phyloP scores from a whole-genome alignment of 2,329 filamentous ascomycete genomes.

The Nectriaceae sp. region DNA sequence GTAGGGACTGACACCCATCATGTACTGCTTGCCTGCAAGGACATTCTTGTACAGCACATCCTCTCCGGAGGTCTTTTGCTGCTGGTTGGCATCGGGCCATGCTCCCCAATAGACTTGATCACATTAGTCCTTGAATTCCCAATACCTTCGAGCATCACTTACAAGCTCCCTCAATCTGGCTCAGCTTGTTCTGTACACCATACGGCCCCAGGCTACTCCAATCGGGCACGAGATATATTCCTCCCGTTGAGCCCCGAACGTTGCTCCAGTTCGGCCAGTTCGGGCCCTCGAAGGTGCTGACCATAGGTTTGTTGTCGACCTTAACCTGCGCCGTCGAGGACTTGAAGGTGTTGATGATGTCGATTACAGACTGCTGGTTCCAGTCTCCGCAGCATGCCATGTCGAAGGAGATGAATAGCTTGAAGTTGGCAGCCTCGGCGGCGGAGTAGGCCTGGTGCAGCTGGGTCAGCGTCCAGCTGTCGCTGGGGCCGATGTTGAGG shows the following conservation, averaged over 20 bases:
- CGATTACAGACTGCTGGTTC: constrained; percentile 26
- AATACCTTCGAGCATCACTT: constrained; percentile 4
- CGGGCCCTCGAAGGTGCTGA: constrained; percentile 54
- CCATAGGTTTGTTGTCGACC: constrained; percentile 39
- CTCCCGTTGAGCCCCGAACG: constrained; percentile 38
- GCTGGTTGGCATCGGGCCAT: constrained; percentile 37
- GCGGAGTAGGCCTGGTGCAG: constrained; percentile 32
- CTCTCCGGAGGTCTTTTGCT: constrained; percentile 32
- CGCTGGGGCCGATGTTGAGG: constrained; percentile 40
- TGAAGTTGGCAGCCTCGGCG: constrained; percentile 27
- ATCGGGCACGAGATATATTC: constrained; percentile 47
- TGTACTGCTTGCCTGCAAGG: constrained; percentile 40
- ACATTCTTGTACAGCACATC: constrained; percentile 38
- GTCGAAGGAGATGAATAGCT: constrained; percentile 46
- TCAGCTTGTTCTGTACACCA: constrained; percentile 22
- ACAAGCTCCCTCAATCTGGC: constrained; percentile 25
- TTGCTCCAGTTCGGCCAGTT: constrained; percentile 44
- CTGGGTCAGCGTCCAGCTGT: constrained; percentile 34
- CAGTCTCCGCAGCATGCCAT: constrained; percentile 32
- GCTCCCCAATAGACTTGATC: constrained; percentile 39
- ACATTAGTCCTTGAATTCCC: constrained; percentile 2
- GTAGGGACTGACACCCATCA: constrained; percentile 61
- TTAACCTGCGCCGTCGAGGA: constrained; percentile 29
- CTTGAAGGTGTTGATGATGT: constrained; percentile 28
- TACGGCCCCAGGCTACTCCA: constrained; percentile 37